These are phyloP conservation scores for Leccinum aurantiacum DNA, from an alignment of 768 basidiomycete genomes.

Conservation along the genomic window DNA sequence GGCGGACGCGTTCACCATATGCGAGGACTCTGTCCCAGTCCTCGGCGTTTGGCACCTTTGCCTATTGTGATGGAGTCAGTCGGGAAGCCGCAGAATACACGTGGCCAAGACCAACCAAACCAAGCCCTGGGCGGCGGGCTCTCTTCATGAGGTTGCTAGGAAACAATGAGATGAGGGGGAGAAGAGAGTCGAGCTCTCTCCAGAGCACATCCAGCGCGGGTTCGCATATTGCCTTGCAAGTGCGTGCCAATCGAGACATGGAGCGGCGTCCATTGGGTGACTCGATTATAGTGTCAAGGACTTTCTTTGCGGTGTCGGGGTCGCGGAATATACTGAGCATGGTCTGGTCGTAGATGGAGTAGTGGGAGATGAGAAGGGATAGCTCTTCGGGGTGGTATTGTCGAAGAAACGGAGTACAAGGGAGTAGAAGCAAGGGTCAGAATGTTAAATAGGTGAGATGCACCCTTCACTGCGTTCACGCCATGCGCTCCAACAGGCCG, in stretches of 20 bases:
- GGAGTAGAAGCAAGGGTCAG: constrained; percentile 37
- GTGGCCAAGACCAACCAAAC: constrained; percentile 55
- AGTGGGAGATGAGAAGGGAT: constrained; percentile 38
- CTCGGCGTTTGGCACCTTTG: constrained; percentile 57
- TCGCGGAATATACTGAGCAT: constrained; percentile 62
- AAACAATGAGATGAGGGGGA: constrained; percentile 71
- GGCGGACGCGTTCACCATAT: constrained; percentile 67
- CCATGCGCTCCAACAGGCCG: constrained; percentile 38
- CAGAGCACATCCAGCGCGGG: constrained; percentile 72
- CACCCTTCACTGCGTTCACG: constrained; percentile 42
- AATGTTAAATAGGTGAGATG: constrained; percentile 36
- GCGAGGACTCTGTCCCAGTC: constrained; percentile 69
- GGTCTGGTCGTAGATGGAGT: constrained; percentile 50
- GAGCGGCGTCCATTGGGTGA: constrained; percentile 65
- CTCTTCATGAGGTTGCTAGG: constrained; percentile 67
- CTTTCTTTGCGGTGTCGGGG: constrained; percentile 52
- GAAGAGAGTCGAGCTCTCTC: constrained; percentile 75
- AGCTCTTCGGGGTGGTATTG: constrained; percentile 29
- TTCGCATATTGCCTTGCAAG: constrained; percentile 71
- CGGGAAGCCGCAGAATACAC: constrained; percentile 2
- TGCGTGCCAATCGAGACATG: constrained; percentile 69
- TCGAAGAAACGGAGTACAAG: constrained; percentile 40
- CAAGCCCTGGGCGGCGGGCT: constrained; percentile 69
- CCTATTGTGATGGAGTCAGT: constrained; percentile 36
- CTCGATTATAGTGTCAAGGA: constrained; percentile 53